Evolutionary conservation across 257 asterid species (phyloP), one percentile per base, ranked within the genome.

Genomic region (Pogostemon cablin): DNA sequence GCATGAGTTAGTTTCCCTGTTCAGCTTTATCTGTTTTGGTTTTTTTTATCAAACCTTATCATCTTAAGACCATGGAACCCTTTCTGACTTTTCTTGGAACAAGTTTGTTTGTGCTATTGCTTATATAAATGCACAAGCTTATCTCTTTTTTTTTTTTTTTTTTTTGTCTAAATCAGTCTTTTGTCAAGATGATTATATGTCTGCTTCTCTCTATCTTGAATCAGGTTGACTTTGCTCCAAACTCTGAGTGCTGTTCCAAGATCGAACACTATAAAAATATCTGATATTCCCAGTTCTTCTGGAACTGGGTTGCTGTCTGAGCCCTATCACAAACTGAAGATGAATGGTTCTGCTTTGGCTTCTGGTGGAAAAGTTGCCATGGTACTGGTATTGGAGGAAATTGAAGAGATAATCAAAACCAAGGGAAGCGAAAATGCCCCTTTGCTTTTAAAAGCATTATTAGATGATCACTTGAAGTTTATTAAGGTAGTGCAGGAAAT

Each of bases 301-400:
- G 85, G 76, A 65, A 74, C 68, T 44, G 76, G 61, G 46, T 72
- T 77, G 65, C 84, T 68, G 58, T 74, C 86, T 4, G 81, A 80
- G 63, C 65, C 69, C 54, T 76, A 53, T 81, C 8, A 40, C 69
- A 71, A 77, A 77, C 78, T 88, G 78, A 86, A 79, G 76, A 74
- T 73, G 68, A 85, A 75, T 66, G 96, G 98, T 49, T 73, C 57
- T 55, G 47, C 49, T 81, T 84, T 93, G 77, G 75, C 77, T 60
- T 78, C 88, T 67, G 75, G 65, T 67, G 99, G 99, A 38, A 89
- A 93, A 83, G 86, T 80, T 69, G 96, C 93, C 4, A 62, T 78
- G 37, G 76, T 88, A 77, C 63, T 91, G 73, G 71, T 83, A 37
- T 77, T 86, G 80, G 82, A 76, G 58, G 74, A 75, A 56, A 69